Evolutionary conservation across 2,329 filamentous ascomycete species (phyloP).

Genomic region (Fusarium euwallaceae): DNA sequence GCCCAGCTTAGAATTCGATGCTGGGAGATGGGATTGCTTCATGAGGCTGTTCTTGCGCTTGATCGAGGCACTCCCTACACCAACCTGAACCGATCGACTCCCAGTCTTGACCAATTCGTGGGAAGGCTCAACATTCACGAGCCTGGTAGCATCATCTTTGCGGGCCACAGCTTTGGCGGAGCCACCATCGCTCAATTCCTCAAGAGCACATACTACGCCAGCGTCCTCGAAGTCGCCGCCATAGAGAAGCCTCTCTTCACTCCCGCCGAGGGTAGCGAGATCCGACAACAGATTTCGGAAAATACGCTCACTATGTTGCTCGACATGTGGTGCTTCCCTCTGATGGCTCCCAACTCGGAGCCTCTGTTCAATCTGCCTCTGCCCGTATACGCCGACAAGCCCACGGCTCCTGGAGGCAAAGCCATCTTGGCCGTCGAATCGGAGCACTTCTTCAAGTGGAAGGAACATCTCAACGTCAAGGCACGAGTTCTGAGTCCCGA

Average conservation of each 20-base stretch:
- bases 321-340: slow-evolving; percentile 85
- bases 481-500: slow-evolving; percentile 74
- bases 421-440: slow-evolving; percentile 79
- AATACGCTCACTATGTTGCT: slow-evolving; percentile 76
- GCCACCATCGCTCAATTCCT: slow-evolving; percentile 81
- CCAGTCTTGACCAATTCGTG: slow-evolving; percentile 70
- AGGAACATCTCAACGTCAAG: slow-evolving; percentile 76
- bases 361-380: slow-evolving; percentile 80
- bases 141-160: slow-evolving; percentile 80
- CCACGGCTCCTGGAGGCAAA: slow-evolving; percentile 65
- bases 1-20: slow-evolving; percentile 79
- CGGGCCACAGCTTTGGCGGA: slow-evolving; percentile 86
- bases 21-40: slow-evolving; percentile 82
- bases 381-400: slow-evolving; percentile 71
- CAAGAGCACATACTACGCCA: slow-evolving; percentile 81
- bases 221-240: slow-evolving; percentile 57
- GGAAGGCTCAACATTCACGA: slow-evolving; percentile 75
- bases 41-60: slow-evolving; percentile 76
- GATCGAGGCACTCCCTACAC: slow-evolving; percentile 66
- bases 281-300: slow-evolving; percentile 77
- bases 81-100: slow-evolving; percentile 66
- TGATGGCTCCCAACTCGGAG: slow-evolving; percentile 72
- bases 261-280: slow-evolving; percentile 66
- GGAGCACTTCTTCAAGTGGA: slow-evolving; percentile 84
- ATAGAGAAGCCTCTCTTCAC: slow-evolving; percentile 72